Evolutionary conservation across 257 asterid species (phyloP), one percentile per base, ranked within the genome.

Genomic region (Lithospermum erythrorhizon): DNA sequence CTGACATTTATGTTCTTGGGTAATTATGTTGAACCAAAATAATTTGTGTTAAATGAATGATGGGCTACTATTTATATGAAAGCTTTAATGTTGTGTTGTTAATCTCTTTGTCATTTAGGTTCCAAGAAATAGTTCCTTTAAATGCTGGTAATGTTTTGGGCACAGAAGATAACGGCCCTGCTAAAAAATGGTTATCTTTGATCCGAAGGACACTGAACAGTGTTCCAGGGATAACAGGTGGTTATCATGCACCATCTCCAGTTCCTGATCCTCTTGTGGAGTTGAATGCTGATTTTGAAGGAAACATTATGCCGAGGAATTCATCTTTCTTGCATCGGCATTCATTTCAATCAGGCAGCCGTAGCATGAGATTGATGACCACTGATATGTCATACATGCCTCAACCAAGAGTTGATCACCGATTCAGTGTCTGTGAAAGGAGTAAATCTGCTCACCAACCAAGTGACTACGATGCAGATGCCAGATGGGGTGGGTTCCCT

Each of bases 141-240:
- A 93, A 86, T 72, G 99, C 99, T 57, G 99, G 99, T 30, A 93
- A 93, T 63, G 99, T 93, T 27, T 75, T 93, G 79, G 99, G 97
- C n/a, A 80, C 97, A 30, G 99, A 93, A 71, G 99, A 93, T 65
- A 86, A 86, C 27, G 97, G 89, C 19, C 99, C 99, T 3, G 96
- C 96, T 18, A 79, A 78, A 66, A 93, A 89, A 83, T 93, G 99
- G 99, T 73, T 81, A 62, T 70, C 87, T 0, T 87, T 93, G 35
- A 85, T 93, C 23, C 71, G 96, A 21, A 81, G 72, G 64, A 89
- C 95, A 1, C 76, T 93, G 6, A 83, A 83, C 79, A 81, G 75
- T 63, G 79, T 84, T 52, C 97, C 97, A 0, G 96, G 88, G 23
- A 78, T 78, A 25, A 78, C 79, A 65, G 80, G 71, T 10, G 71